phyloP scores from a whole-genome alignment of 345 rosid species.

The Barbarea vulgaris region DNA sequence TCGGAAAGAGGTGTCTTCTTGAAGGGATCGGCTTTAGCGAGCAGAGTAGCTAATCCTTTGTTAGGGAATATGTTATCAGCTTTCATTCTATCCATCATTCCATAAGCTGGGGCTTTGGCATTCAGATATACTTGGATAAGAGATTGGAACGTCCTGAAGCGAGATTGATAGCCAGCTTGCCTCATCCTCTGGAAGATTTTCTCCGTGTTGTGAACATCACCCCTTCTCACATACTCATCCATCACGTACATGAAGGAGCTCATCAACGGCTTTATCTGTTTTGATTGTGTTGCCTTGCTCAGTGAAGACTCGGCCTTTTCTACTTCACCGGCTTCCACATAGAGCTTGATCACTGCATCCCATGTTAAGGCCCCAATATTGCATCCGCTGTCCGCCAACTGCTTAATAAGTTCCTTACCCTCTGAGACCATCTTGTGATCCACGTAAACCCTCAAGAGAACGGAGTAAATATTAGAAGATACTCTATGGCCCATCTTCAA shows the following conservation, averaged over 20 bases:
- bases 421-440: conserved; percentile 72
- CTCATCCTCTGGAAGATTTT: conserved; percentile 74
- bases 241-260: conserved; percentile 60
- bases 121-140: conserved; percentile 63
- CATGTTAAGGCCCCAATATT: conserved; percentile 65
- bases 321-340: conserved; percentile 78
- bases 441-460: conserved; percentile 74
- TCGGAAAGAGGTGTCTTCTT: conserved; percentile 72
- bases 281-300: conserved; percentile 57
- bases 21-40: conserved; percentile 67
- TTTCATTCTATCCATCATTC: conserved; percentile 81
- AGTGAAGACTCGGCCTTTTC: conserved; percentile 76
- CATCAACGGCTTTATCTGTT: conserved; percentile 56
- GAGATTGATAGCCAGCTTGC: conserved; percentile 64
- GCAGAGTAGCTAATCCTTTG: conserved; percentile 50
- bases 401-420: conserved; percentile 71
- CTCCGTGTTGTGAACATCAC: conserved; percentile 85
- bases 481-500: conserved; percentile 46
- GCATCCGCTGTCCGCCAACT: conserved; percentile 66
- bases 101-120: conserved; percentile 80
- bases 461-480: conserved; percentile 49
- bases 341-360: conserved; percentile 78
- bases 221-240: conserved; percentile 70
- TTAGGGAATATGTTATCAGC: conserved; percentile 81
- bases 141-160: conserved; percentile 51